Evolutionary conservation across 352 stramenopile species (phyloP), one percentile per base, ranked within the genome.

Genomic region (Pythium rhizo-oryzae): DNA sequence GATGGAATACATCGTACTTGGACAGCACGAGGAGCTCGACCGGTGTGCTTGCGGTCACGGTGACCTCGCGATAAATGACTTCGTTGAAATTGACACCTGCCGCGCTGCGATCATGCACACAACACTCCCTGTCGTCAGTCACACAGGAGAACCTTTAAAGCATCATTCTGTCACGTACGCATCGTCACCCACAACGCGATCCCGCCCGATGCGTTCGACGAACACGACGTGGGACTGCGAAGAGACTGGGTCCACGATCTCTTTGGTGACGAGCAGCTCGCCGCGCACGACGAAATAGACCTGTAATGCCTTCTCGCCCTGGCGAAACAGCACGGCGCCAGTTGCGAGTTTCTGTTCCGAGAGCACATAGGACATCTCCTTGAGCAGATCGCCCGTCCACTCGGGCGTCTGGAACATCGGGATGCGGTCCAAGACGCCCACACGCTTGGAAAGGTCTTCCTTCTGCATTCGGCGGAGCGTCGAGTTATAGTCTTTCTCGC

Each of bases 1-100:
- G 83, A 63, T 93, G 82, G 51, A 91, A 93, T 1, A 92, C 82
- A 54, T 93, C 85, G 62, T 93, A 90, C 59, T 93, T 93, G 30
- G 85, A 90, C 0, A 93, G 75, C 13, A 91, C 55, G 15, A 93
- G 68, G 18, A 90, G 69, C 39, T 93, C 81, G 0, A 93, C 81
- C 0, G 85, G 85, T 13, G 85, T 93, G 53, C 58, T 90, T 21
- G 85, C 80, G 6, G 77, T 90, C 9, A 86, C 75, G 0, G 81
- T 89, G 41, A 91, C 77, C 56, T 89, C 79, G 41, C 85, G 83
- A 52, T 82, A 79, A 24, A 90, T 78, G 5, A 71, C 62, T 23
- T 91, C 82, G 37, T 93, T 90, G 66, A 93, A 93, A 62, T 76
- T 85, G 19, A 53, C 69, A 0, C 83, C 85, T 0, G 77, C 77